Base-by-base conservation (phyloP, 73 alveolate genomes). In the Effrenium voratum region DNA sequence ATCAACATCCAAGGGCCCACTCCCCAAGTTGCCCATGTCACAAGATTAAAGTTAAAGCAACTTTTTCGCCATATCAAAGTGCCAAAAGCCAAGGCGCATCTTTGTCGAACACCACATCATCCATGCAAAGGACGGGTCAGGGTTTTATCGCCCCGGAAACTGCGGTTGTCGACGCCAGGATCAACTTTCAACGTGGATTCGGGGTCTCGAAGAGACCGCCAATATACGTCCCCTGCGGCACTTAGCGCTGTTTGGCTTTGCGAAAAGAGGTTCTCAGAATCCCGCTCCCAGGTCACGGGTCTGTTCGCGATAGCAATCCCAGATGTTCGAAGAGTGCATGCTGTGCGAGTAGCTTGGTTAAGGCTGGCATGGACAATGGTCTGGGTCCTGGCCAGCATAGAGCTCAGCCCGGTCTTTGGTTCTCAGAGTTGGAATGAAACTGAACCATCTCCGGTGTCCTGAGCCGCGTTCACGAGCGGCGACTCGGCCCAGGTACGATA, bases 141-240 rank as follows among this genome's bases (percentile, higher is more conserved):
- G 79, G 41, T 66, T 66, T 66, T 22, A 55, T 55, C 3, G 72
- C 16, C n/a, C 28, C n/a, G 72, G 72, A 1, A 22, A 22, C 3
- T 0, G 1, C 72, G 72, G 3, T 55, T 52, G 8, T 52, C 63
- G 80, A 22, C 34, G 34, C 8, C 93, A 87, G 95, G 95, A 45
- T 68, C 47, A 88, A 88, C 96, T 88, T 88, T 55, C 96, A 88
- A 73, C 96, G 96, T 49, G 96, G 96, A 73, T 88, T 88, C 79
- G 96, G 96, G 5, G 96, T 88, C 59, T 88, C 96, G 40, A 88
- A 88, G 85, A 63, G 96, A 88, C 96, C 96, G 34, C 96, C 96
- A 34, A 88, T 88, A 5, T 88, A 88, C 12, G 96, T 38, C 45
- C 91, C 1, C 28, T 49, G 91, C 68, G 40, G 72, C 28, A 0